Evolutionary conservation across 306 rosid species (phyloP).

Genomic region (Gillenia trifoliata): DNA sequence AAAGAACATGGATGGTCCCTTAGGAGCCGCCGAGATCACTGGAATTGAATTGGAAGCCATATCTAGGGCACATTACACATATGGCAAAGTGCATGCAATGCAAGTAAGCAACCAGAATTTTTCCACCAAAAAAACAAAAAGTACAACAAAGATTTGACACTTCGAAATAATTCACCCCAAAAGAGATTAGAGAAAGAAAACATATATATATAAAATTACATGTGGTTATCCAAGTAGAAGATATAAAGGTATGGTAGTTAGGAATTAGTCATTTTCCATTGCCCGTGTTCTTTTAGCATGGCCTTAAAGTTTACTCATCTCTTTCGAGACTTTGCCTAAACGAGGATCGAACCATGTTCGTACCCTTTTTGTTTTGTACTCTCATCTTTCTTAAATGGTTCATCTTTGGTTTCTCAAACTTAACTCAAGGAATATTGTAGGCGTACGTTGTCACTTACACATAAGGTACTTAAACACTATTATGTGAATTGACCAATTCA

Average conservation of each 20-base stretch:
- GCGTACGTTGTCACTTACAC: too few species aligned
- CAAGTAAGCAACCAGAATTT: background rate
- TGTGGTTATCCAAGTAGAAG: conserved; percentile 21
- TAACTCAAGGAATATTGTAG: too few species aligned
- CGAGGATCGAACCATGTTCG: background rate
- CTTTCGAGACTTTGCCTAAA: background rate
- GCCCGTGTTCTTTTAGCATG: conserved; percentile 6
- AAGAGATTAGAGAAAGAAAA: conserved; percentile 7
- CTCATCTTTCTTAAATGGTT: background rate
- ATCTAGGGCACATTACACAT: conserved; percentile 21
- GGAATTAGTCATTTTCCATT: conserved; percentile 51
- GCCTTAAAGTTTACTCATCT: background rate
- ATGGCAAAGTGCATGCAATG: conserved; percentile 7
- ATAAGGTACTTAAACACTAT: too few species aligned
- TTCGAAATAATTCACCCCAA: conserved; percentile 17
- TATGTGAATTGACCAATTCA: background rate
- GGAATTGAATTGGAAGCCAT: background rate
- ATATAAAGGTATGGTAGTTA: conserved; percentile 20
- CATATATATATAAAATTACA: conserved; percentile 8
- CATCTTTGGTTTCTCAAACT: background rate
- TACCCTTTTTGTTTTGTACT: background rate
- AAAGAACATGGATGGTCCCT: too few species aligned
- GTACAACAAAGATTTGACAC: background rate
- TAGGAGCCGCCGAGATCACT: background rate
- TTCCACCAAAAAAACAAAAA: background rate